Evolutionary conservation across 1,284 basidiomycete species (phyloP).

Genomic region (Boletus albobrunnescens): DNA sequence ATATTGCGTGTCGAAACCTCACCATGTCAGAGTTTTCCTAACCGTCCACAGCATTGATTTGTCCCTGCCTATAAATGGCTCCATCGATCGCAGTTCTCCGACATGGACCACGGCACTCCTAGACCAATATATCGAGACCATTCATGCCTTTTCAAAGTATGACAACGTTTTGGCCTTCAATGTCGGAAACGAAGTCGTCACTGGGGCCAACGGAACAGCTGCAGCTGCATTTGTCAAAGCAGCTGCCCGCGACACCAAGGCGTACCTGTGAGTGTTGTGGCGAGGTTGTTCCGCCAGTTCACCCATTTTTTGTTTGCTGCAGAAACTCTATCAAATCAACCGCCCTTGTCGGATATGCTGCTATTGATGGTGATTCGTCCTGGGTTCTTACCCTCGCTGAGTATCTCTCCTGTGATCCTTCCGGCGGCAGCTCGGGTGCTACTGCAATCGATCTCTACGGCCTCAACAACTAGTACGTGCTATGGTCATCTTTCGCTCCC

Average conservation of each 20-base stretch:
- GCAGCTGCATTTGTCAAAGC: slow-evolving; percentile 85
- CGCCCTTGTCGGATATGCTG: slow-evolving; percentile 80
- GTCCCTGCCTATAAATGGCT: slow-evolving; percentile 80
- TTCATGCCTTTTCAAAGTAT: slow-evolving; percentile 77
- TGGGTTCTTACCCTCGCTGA: slow-evolving; percentile 73
- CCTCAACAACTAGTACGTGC: slow-evolving; percentile 68
- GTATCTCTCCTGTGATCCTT: slow-evolving; percentile 76
- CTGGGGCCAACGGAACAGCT: slow-evolving; percentile 50
- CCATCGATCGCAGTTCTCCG: slow-evolving; percentile 73
- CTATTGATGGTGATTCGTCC: slow-evolving; percentile 69
- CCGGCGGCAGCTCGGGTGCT: slow-evolving; percentile 48
- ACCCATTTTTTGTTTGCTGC: neutral
- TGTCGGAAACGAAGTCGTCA: slow-evolving; percentile 87
- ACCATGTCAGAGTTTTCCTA: slow-evolving; percentile 5
- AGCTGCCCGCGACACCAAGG: slow-evolving; percentile 82
- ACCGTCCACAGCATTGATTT: slow-evolving; percentile 65
- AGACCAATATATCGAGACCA: slow-evolving; percentile 74
- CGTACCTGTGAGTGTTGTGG: slow-evolving; percentile 65
- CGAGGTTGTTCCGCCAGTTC: neutral
- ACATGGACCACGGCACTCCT: slow-evolving; percentile 84
- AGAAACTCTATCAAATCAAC: slow-evolving; percentile 66
- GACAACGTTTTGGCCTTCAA: slow-evolving; percentile 83
- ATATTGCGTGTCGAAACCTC: neutral
- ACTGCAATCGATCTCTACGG: slow-evolving; percentile 83
- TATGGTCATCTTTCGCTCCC: neutral